Percentiles rank a stretch among this genome's conserved stretches.
phyloP scores from a whole-genome alignment of 192 early-diverging fungal genomes.

The Fimicolochytrium jonesii region DNA sequence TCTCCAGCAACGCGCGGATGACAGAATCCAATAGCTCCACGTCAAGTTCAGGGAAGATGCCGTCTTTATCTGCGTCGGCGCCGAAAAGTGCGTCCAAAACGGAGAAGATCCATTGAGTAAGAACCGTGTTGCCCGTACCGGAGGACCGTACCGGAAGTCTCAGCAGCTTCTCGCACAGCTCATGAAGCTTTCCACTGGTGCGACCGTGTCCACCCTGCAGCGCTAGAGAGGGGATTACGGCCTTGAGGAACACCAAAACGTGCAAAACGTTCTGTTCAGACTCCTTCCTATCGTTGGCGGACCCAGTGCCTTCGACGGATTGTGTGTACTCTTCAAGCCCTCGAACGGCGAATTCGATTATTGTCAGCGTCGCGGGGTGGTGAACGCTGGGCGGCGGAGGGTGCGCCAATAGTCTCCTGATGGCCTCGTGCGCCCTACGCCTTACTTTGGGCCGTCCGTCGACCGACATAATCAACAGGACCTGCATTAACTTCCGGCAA shows the following conservation, averaged over 20 bases:
- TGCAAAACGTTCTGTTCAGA: conserved; percentile 47
- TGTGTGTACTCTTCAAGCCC: conserved; percentile 48
- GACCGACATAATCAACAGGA: conserved; percentile 70
- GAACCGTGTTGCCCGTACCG: conserved; percentile 56
- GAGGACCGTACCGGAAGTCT: conserved; percentile 69
- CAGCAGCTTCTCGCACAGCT: conserved; percentile 70
- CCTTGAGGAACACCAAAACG: conserved; percentile 68
- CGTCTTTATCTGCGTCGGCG: conserved; percentile 31
- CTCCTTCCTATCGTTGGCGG: conserved; percentile 29
- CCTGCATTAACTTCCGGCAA: conserved; percentile 64
- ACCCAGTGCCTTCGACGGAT: conserved; percentile 2
- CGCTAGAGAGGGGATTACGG: conserved; percentile 37
- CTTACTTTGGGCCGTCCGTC: conserved; percentile 88
- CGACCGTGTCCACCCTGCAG: conserved; percentile 44
- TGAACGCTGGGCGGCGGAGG: conserved; percentile 67
- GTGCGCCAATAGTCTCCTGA: conserved; percentile 59
- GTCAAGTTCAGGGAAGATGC: conserved; percentile 32
- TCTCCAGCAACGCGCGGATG: conserved; percentile 32
- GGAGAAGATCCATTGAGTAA: conserved; percentile 75
- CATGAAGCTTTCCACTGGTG: conserved; percentile 24
- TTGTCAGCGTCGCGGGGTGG: conserved; percentile 67
- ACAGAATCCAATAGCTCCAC: conserved; percentile 30
- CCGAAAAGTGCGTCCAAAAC: conserved; percentile 64
- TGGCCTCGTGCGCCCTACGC: conserved; percentile 81
- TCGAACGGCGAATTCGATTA: conserved; percentile 59